Evolutionary conservation across 306 rosid genomes (phyloP).

Genomic region (Clitoria ternatea): DNA sequence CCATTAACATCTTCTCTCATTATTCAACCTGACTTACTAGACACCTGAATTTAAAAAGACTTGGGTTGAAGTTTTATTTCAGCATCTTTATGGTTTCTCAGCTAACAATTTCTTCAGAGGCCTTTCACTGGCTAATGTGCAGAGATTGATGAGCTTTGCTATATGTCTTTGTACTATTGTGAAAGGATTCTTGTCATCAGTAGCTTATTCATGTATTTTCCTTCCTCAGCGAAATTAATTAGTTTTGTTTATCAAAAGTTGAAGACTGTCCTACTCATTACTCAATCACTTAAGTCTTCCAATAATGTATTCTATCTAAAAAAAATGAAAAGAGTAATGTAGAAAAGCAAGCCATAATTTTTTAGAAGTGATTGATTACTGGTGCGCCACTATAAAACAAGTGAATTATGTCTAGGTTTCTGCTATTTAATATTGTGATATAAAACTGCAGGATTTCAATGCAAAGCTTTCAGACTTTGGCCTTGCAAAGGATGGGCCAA

Average conservation of each 20-base stretch:
- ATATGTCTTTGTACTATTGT: neutral
- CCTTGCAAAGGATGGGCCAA: conserved; percentile 96
- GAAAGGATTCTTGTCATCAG: neutral
- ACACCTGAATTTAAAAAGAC: neutral
- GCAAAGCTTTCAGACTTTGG: conserved; percentile 95
- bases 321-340: neutral
- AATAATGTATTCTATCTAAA: neutral
- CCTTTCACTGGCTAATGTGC: neutral
- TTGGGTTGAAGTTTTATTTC: neutral
- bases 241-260: conserved; percentile 4
- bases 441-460: conserved; percentile 65
- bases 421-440: conserved; percentile 23
- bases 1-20: neutral
- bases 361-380: neutral
- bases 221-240: neutral
- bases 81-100: conserved; percentile 16
- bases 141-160: conserved; percentile 5
- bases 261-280: neutral
- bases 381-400: conserved; percentile 9
- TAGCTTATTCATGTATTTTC: neutral
- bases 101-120: neutral
- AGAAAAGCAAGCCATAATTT: neutral
- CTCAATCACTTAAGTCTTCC: neutral
- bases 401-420: conserved; percentile 21
- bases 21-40: conserved; percentile 4